These are phyloP conservation scores for Capsicum rhomboideum DNA, from an alignment of 257 asterid genomes.

Conservation along the genomic window DNA sequence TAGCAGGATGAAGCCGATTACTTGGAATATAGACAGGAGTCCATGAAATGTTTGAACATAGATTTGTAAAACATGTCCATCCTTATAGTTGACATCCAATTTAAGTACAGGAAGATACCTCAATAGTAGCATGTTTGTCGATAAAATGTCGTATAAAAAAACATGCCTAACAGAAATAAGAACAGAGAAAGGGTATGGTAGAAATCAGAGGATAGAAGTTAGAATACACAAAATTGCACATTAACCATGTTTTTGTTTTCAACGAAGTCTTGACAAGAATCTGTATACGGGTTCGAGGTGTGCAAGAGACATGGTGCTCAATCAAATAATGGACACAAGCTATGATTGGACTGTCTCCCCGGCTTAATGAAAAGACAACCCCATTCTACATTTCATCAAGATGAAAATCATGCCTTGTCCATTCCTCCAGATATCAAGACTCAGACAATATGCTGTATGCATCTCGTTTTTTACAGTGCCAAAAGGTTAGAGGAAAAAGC, in stretches of 20 bases:
- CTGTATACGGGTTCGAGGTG: neutral
- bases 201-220: neutral
- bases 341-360: neutral
- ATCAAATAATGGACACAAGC: neutral
- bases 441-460: neutral
- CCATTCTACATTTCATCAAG: neutral
- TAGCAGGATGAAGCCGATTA: neutral
- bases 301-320: neutral
- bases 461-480: neutral
- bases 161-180: neutral
- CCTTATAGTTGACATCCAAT: neutral
- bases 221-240: neutral
- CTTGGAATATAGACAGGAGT: neutral
- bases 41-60: neutral
- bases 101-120: neutral
- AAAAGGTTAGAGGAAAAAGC: neutral
- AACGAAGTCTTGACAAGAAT: neutral
- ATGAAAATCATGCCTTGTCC: neutral
- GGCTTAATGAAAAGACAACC: neutral
- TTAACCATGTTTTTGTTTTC: neutral
- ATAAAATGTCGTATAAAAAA: neutral
- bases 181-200: neutral
- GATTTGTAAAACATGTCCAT: neutral
- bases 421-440: neutral
- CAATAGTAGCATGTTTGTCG: neutral